These are phyloP conservation scores for Saccharomycopsis olivae DNA, from an alignment of 805 yeast genomes.

Conservation along the genomic window DNA sequence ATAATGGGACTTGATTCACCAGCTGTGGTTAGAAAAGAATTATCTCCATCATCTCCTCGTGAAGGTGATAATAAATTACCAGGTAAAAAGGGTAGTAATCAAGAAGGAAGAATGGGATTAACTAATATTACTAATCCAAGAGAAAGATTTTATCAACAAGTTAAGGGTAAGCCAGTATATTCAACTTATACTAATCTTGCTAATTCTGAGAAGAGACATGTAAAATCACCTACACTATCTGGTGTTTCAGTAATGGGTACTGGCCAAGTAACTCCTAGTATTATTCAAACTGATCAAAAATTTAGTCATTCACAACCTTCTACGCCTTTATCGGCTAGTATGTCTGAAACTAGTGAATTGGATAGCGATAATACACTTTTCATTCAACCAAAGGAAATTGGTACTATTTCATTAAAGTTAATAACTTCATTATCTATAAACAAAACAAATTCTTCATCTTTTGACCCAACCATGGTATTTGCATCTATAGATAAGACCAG, in stretches of 20 bases:
- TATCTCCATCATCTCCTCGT: constrained; percentile 1
- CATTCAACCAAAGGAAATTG: constrained; percentile 49
- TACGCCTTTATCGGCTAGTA: constrained; percentile 7
- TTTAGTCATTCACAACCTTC: constrained; percentile 9
- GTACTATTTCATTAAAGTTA: constrained; percentile 37
- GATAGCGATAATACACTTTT: constrained; percentile 37
- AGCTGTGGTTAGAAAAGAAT: constrained; percentile 13
- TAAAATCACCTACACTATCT: constrained; percentile 12
- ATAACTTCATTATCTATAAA: constrained; percentile 36
- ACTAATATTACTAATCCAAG: constrained; percentile 2
- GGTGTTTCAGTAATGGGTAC: not conserved
- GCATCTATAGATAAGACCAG: constrained; percentile 53
- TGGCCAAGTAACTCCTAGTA: too few relatives aligned
- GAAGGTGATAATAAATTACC: not conserved
- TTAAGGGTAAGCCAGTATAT: constrained; percentile 7
- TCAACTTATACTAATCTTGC: constrained; percentile 4
- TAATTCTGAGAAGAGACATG: constrained; percentile 7
- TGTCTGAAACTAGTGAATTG: not conserved
- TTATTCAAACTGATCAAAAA: not conserved
- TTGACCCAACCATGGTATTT: constrained; percentile 52
- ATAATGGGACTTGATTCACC: constrained; percentile 17
- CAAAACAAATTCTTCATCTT: constrained; percentile 32
- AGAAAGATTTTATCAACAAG: constrained; percentile 7
- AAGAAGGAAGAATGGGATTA: not conserved
- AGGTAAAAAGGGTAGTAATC: not conserved